Evolutionary conservation across 176 grass and related monocot species (phyloP).

Genomic region (Saccharum spontaneum): DNA sequence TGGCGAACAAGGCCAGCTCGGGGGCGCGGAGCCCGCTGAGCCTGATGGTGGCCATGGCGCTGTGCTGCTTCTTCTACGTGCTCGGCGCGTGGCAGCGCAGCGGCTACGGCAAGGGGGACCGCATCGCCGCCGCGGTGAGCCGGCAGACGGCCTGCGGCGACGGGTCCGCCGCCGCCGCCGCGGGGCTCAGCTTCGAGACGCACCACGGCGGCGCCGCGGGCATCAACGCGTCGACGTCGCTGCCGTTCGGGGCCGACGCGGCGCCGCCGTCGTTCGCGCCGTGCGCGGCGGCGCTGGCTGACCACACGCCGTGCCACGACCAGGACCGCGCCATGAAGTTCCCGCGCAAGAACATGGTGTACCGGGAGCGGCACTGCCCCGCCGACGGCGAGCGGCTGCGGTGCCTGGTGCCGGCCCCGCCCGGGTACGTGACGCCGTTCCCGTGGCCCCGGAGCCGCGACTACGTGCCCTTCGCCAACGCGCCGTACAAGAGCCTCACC

Average conservation of each 20-base stretch:
- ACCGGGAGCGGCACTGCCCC: constrained; percentile 91
- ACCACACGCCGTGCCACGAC: constrained; percentile 94
- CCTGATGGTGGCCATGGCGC: constrained; percentile 53
- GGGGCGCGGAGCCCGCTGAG: constrained; percentile 53
- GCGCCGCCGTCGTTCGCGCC: constrained; percentile 34
- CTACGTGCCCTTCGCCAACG: constrained; percentile 82
- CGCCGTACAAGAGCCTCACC: constrained; percentile 91
- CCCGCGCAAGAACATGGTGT: constrained; percentile 77
- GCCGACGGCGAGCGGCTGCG: constrained; percentile 60
- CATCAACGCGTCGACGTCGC: neutral
- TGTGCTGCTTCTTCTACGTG: constrained; percentile 85
- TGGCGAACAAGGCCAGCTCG: constrained; percentile 63
- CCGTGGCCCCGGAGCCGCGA: constrained; percentile 90
- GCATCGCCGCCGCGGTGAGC: constrained; percentile 59
- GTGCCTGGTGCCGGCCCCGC: constrained; percentile 73
- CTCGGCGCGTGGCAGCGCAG: constrained; percentile 79
- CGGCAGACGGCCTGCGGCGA: constrained; percentile 44
- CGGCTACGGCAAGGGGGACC: constrained; percentile 73
- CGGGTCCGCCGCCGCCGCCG: neutral
- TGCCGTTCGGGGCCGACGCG: too few relatives aligned
- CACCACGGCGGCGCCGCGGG: constrained; percentile 39
- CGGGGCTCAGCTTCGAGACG: constrained; percentile 59
- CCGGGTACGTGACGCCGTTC: constrained; percentile 79
- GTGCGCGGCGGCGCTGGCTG: constrained; percentile 58
- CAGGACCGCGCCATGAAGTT: constrained; percentile 86